A percentile compares a stretch with the other conserved stretches of the same genome.
These are phyloP conservation scores for Zygosaccharomyces sapae DNA, from an alignment of 1,139 yeast genomes.

Conservation along the genomic window DNA sequence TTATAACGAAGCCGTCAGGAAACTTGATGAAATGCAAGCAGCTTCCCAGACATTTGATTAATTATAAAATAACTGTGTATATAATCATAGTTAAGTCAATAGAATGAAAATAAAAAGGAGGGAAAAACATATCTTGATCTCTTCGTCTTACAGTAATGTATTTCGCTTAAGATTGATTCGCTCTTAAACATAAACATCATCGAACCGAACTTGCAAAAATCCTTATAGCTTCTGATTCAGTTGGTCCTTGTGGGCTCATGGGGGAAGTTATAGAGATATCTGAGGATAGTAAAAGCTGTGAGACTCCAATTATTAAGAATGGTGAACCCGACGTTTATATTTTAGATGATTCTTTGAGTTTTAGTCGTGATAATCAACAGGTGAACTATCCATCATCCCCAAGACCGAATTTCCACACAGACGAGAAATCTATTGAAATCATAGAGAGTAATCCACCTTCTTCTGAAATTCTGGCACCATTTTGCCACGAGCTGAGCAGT, in stretches of 20 bases:
- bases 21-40: conserved; percentile 13
- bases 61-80: background rate
- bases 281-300: conserved; percentile 7
- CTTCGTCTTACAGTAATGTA: background rate
- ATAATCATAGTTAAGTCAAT: background rate
- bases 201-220: background rate
- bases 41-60: background rate
- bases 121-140: background rate
- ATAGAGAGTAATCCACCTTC: conserved; percentile 5
- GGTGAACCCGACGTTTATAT: conserved; percentile 8
- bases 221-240: background rate
- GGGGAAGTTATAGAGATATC: conserved; percentile 10
- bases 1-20: conserved; percentile 25
- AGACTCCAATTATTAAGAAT: background rate
- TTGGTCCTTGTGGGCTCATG: conserved; percentile 3
- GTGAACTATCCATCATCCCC: conserved; percentile 14
- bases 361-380: background rate
- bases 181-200: background rate
- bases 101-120: background rate
- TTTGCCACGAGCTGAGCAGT: conserved; percentile 12
- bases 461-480: conserved; percentile 11
- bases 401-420: conserved; percentile 3
- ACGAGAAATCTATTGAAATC: conserved; percentile 3
- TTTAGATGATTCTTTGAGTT: background rate
- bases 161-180: background rate